These are phyloP conservation scores for Candida qinlingensis DNA, from an alignment of 805 yeast genomes.

Conservation along the genomic window DNA sequence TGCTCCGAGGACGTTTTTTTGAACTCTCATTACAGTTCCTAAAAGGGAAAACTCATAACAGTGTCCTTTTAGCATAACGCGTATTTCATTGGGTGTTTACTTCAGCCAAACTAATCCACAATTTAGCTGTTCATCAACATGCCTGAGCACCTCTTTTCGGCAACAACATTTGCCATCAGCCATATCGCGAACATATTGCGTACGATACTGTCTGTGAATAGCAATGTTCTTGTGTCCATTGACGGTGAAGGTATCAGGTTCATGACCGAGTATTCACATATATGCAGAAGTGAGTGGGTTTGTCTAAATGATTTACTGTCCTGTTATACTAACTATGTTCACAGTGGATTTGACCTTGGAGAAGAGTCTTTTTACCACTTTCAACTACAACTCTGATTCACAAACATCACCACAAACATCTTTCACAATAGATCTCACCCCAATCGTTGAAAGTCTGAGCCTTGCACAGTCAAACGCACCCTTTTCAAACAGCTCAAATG, in stretches of 20 bases:
- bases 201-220: slow-evolving; percentile 37
- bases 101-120: too few species aligned
- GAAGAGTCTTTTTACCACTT: slow-evolving; percentile 31
- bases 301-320: too few species aligned
- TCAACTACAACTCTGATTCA: slow-evolving; percentile 15
- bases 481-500: slow-evolving; percentile 7
- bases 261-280: slow-evolving; percentile 41
- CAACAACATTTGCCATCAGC: slow-evolving; percentile 40
- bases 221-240: slow-evolving; percentile 36
- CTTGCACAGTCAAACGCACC: slow-evolving; percentile 28
- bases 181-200: slow-evolving; percentile 42
- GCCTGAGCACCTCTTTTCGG: slow-evolving; percentile 28
- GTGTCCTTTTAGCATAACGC: too few species aligned
- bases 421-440: slow-evolving; percentile 39
- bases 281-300: slow-evolving; percentile 19
- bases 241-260: slow-evolving; percentile 48
- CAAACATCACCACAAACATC: slow-evolving; percentile 18
- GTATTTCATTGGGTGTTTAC: too few species aligned
- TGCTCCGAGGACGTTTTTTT: neutral
- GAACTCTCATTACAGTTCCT: slow-evolving; percentile 1
- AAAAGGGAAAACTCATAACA: slow-evolving; percentile 2
- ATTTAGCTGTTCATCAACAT: neutral
- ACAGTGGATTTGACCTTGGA: slow-evolving; percentile 33
- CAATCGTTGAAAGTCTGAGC: slow-evolving; percentile 46
- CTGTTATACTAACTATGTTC: neutral